A percentile compares a stretch with the other conserved stretches of the same genome.
phyloP scores from a whole-genome alignment of 2,329 filamentous ascomycete genomes.

The Alternaria incomplexa region DNA sequence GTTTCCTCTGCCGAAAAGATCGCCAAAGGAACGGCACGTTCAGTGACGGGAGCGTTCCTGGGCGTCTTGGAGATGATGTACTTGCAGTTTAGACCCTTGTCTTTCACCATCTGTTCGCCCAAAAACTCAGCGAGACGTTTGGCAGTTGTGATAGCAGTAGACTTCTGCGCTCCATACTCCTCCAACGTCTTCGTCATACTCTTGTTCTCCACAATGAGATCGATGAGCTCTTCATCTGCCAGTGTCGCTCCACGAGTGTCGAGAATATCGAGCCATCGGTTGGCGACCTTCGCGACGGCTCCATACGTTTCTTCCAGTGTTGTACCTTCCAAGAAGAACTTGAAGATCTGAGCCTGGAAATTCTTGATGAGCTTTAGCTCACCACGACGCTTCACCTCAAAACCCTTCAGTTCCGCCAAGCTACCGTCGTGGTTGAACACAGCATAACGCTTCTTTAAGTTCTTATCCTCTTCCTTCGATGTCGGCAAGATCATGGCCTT shows the following conservation, averaged over 20 bases:
- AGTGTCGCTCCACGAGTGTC: constrained; percentile 86
- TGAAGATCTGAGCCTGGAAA: constrained; percentile 99
- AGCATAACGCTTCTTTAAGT: constrained; percentile 98
- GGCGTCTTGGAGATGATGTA: constrained; percentile 95
- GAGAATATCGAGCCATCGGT: constrained; percentile 95
- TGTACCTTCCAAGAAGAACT: constrained; percentile 93
- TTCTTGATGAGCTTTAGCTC: constrained; percentile 99
- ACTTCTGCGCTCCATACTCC: constrained; percentile 95
- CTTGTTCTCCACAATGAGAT: constrained; percentile 99
- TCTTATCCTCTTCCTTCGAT: constrained; percentile 98
- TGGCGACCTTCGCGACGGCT: constrained; percentile 91
- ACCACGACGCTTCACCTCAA: constrained; percentile 95
- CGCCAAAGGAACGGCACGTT: constrained; percentile 90
- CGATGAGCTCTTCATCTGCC: constrained; percentile 95
- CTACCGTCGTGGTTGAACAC: constrained; percentile 99
- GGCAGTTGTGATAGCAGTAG: constrained; percentile 98
- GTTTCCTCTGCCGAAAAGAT: constrained; percentile 94
- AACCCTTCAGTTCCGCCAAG: constrained; percentile 93
- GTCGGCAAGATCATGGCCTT: constrained; percentile 96
- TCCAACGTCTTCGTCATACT: constrained; percentile 97
- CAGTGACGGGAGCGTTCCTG: constrained; percentile 88
- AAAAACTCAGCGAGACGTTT: constrained; percentile 94
- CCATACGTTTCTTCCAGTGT: constrained; percentile 88
- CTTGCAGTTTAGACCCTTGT: constrained; percentile 99
- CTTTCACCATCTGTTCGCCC: constrained; percentile 98